A percentile compares a stretch with the other conserved stretches of the same genome.
These are phyloP conservation scores for Fusarium torulosum DNA, from an alignment of 2,329 filamentous ascomycete species.

Conservation along the genomic window DNA sequence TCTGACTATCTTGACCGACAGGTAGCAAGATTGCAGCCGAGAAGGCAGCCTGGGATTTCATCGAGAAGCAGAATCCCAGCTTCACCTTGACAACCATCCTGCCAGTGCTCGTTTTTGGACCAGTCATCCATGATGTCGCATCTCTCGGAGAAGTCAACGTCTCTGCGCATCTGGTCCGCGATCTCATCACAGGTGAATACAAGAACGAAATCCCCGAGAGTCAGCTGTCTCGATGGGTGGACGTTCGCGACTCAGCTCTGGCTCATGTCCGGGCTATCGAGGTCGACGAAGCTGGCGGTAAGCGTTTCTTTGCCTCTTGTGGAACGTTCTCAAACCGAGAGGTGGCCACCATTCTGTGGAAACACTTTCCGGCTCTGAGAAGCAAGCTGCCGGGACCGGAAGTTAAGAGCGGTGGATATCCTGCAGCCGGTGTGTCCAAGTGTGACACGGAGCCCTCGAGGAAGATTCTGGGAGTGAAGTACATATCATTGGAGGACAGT, in stretches of 20 bases:
- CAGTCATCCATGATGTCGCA: background rate
- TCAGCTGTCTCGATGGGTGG: background rate
- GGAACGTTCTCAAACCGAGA: background rate
- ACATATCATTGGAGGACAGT: background rate
- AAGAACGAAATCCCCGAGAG: background rate
- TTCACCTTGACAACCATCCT: background rate
- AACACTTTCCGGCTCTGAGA: background rate
- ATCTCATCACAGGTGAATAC: background rate
- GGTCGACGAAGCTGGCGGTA: background rate
- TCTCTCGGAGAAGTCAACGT: background rate
- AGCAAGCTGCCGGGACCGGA: background rate
- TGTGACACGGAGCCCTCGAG: background rate
- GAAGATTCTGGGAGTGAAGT: background rate
- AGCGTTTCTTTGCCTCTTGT: background rate
- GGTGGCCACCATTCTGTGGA: background rate
- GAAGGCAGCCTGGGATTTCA: background rate
- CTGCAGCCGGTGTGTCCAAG: background rate
- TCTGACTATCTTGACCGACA: background rate
- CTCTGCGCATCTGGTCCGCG: background rate
- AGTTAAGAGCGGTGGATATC: background rate
- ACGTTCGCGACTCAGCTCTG: background rate
- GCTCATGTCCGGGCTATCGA: background rate
- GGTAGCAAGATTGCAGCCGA: background rate
- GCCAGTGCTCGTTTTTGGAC: background rate
- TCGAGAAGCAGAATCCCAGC: background rate